These are phyloP conservation scores for Pleurotus platypus DNA, from an alignment of 768 basidiomycete species.

Conservation along the genomic window DNA sequence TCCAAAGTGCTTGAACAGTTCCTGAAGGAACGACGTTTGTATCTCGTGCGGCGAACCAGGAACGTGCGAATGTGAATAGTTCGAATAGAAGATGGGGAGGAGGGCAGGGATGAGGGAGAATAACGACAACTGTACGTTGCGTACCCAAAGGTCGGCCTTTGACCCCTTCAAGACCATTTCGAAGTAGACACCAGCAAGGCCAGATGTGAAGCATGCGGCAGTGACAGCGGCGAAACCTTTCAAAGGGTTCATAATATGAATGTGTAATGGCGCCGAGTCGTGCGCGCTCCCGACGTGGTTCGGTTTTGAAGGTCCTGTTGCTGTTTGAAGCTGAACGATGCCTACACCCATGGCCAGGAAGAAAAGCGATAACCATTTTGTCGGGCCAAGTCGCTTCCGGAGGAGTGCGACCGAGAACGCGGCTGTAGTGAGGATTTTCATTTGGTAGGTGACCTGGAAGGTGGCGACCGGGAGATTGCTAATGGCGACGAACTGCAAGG, in stretches of 20 bases:
- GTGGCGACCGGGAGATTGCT: conserved; percentile 94
- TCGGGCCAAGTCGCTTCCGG: conserved; percentile 63
- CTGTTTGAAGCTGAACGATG: conserved; percentile 89
- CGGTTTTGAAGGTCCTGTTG: conserved; percentile 3
- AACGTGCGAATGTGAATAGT: neutral
- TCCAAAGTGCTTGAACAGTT: conserved; percentile 84
- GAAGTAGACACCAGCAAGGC: conserved; percentile 90
- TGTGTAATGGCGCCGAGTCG: conserved; percentile 52
- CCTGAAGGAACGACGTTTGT: conserved; percentile 45
- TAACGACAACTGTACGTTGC: conserved; percentile 84
- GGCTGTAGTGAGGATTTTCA: conserved; percentile 97
- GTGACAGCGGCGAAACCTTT: conserved; percentile 83
- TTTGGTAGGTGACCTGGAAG: conserved; percentile 97
- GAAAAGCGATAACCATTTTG: conserved; percentile 86
- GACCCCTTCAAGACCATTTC: conserved; percentile 90
- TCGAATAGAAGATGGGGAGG: conserved; percentile 65
- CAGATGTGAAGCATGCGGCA: conserved; percentile 85
- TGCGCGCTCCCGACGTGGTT: conserved; percentile 64
- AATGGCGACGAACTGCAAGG: conserved; percentile 95
- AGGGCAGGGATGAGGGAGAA: conserved; percentile 91
- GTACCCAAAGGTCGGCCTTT: conserved; percentile 83
- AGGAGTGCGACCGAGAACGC: conserved; percentile 86
- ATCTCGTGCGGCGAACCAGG: conserved; percentile 30
- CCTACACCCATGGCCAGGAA: conserved; percentile 91
- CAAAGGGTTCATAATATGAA: conserved; percentile 77